These are phyloP conservation scores for Claviceps lovelessii DNA, from an alignment of 2,329 filamentous ascomycete genomes.

Conservation along the genomic window DNA sequence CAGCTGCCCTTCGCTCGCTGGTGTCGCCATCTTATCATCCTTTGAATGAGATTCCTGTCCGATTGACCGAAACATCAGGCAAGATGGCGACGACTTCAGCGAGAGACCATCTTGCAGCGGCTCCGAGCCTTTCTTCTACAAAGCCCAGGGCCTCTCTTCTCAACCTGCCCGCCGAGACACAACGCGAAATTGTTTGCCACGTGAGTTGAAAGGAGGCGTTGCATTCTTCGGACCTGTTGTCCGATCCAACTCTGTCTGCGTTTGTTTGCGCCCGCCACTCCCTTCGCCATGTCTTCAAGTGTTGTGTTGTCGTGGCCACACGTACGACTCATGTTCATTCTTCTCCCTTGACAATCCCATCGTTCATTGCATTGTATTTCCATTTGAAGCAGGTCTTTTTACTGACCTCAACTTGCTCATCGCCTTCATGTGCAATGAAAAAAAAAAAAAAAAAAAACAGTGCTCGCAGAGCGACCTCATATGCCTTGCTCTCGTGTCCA, in stretches of 20 bases:
- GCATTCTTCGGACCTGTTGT: too few relatives aligned
- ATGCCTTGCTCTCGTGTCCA: slow-evolving; percentile 43
- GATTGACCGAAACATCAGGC: not conserved
- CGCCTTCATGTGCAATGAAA: too few relatives aligned
- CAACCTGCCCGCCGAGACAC: slow-evolving; percentile 32
- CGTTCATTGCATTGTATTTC: too few relatives aligned
- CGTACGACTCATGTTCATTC: too few relatives aligned
- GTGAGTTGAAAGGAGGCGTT: slow-evolving; percentile 16
- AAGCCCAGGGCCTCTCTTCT: slow-evolving; percentile 20
- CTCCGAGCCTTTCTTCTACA: not conserved
- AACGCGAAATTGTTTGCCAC: slow-evolving; percentile 33
- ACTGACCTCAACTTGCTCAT: too few relatives aligned
- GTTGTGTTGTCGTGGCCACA: too few relatives aligned
- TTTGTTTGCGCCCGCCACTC: not conserved
- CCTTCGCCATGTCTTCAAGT: too few relatives aligned
- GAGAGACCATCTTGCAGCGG: not conserved
- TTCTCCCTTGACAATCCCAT: too few relatives aligned
- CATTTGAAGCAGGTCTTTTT: too few relatives aligned
- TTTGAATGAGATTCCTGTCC: not conserved
- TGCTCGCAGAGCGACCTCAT: slow-evolving; percentile 39
- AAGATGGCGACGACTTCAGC: not conserved
- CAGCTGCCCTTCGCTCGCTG: not conserved
- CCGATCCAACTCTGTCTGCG: not conserved
- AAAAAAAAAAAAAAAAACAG: slow-evolving; percentile 16
- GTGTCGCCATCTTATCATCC: not conserved